Base-by-base conservation (phyloP, 768 basidiomycete genomes). In the Boletus rufocinnamomeus region DNA sequence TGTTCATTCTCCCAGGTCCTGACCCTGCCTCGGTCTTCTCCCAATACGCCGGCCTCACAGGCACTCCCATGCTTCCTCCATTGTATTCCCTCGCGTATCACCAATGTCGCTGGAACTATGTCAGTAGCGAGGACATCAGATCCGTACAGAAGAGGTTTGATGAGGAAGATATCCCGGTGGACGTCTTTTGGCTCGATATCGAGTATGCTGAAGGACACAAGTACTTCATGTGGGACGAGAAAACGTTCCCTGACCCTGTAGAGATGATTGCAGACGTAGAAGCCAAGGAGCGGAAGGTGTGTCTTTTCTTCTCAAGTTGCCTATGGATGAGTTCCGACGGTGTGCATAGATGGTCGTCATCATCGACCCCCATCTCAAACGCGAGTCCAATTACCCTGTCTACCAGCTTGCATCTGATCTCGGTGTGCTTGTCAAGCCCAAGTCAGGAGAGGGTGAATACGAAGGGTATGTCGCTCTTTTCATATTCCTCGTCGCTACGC, bases 61-160 rank as follows among this genome's bases (percentile, higher is more conserved):
- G 97, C 1, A 83, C 89, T 0, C 84, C 91, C 0, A 86, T 88
- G 5, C 79, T 99, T n/a, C 97, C 97, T 0, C 87, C 93, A 10
- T 83, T 91, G 21, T 98, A 92, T 86, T 85, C 93, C 28, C 79
- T 98, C 57, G 97, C 87, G 0, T 96, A 99, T 68, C 97, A 98
- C 73, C 97, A 98, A 71, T 98, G 96, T 72, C 80, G 97, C 37
- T 98, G 97, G 97, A 98, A 99, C 71, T 98, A 99, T 68, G 81
- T 96, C 62, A 91, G 87, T 75, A 87, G 91, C 28, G 85, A 89
- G 13, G 97, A 98, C 72, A 81, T 99, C 10, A 81, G 93, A 13
- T 80, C 82, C 5, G 93, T 98, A 10, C 89, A 95, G 73, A 82
- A 78, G 68, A 80, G 88, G 52, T 97, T 99, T 66, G 97, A 99